Evolutionary conservation across 257 asterid genomes (phyloP).

Genomic region (Plantago major): DNA sequence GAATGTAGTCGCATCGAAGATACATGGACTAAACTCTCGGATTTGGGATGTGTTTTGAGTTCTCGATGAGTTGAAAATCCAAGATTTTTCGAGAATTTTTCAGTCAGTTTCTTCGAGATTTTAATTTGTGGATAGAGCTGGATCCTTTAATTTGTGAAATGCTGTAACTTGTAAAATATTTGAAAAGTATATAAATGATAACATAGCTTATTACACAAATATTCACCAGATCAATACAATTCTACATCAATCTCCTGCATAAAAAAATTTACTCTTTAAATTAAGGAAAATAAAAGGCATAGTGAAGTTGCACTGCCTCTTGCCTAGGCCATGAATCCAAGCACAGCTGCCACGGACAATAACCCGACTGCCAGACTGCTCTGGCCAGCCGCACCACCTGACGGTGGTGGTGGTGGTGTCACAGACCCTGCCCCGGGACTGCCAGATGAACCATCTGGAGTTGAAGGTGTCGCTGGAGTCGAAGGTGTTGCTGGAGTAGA

Average conservation of each 20-base stretch:
- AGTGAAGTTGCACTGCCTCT: constrained; percentile 59
- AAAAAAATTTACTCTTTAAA: not conserved
- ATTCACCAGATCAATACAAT: constrained; percentile 8
- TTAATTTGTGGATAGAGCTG: too few species aligned
- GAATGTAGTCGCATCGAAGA: too few species aligned
- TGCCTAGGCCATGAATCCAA: constrained; percentile 53
- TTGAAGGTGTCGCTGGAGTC: constrained; percentile 18
- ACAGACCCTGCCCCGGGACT: constrained; percentile 7
- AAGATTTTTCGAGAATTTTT: not conserved
- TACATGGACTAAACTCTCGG: too few species aligned
- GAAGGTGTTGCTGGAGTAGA: constrained; percentile 18
- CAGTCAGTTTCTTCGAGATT: not conserved
- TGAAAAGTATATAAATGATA: constrained; percentile 24
- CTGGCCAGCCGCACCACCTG: constrained; percentile 29
- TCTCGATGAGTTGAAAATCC: not conserved
- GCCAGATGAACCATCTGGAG: too few species aligned
- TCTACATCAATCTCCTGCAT: constrained; percentile 17
- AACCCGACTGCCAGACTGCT: constrained; percentile 29
- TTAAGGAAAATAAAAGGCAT: not conserved
- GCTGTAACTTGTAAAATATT: not conserved
- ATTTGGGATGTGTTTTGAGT: too few species aligned
- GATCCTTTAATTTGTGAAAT: not conserved
- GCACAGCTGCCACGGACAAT: constrained; percentile 34
- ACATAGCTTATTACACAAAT: constrained; percentile 15
- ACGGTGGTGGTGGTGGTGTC: constrained; percentile 17